phyloP scores from a whole-genome alignment of 257 asterid species.

The Fraxinus anomala region DNA sequence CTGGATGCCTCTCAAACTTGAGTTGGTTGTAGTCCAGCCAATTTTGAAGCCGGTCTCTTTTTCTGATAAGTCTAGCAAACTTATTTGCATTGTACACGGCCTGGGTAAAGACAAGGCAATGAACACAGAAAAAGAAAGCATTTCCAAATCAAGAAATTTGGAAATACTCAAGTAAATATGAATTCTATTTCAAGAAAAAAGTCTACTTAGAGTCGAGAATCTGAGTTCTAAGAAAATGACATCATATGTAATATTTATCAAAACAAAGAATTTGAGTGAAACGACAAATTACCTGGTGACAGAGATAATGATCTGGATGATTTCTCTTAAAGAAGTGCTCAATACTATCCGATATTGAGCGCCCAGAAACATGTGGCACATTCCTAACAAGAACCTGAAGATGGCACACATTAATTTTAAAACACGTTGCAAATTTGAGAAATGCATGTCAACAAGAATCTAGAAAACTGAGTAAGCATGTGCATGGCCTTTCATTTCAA shows the following conservation, averaged over 20 bases:
- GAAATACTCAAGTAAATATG: background rate
- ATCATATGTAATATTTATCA: background rate
- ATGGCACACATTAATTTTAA: slow-evolving; percentile 18
- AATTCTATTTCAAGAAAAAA: background rate
- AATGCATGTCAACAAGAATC: background rate
- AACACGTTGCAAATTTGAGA: background rate
- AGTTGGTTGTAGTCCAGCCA: slow-evolving; percentile 95
- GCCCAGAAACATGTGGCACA: slow-evolving; percentile 74
- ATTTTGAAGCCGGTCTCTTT: slow-evolving; percentile 76
- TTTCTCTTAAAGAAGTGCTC: slow-evolving; percentile 74
- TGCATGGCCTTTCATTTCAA: background rate
- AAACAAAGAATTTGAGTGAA: background rate
- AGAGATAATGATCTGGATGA: slow-evolving; percentile 86
- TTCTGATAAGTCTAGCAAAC: slow-evolving; percentile 68
- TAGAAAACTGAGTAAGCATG: slow-evolving; percentile 2
- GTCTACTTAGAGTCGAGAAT: background rate
- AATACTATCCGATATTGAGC: slow-evolving; percentile 67
- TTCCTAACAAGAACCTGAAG: slow-evolving; percentile 90
- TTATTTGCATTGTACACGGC: slow-evolving; percentile 88
- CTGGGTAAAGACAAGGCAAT: slow-evolving; percentile 39
- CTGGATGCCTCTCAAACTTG: slow-evolving; percentile 84
- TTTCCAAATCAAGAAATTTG: slow-evolving; percentile 15
- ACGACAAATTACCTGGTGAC: slow-evolving; percentile 77
- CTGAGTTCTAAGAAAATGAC: background rate
- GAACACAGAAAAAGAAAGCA: slow-evolving; percentile 13